Evolutionary conservation across 345 rosid genomes (phyloP).

Genomic region (Arabis hirsuta): DNA sequence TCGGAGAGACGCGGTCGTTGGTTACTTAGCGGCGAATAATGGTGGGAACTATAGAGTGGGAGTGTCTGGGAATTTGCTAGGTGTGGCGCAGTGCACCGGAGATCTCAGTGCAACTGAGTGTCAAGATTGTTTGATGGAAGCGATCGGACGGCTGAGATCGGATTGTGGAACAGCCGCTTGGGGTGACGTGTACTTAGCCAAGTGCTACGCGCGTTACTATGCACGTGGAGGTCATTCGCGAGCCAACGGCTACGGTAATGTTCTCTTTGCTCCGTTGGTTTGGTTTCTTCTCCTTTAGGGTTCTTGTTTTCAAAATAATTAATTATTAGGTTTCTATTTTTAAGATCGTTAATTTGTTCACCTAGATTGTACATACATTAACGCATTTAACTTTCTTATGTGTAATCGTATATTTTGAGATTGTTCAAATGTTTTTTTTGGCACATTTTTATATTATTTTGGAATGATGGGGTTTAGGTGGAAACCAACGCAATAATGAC

Average conservation of each 20-base stretch:
- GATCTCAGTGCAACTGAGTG: slow-evolving; percentile 75
- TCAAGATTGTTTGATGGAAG: slow-evolving; percentile 86
- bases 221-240: slow-evolving; percentile 59
- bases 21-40: slow-evolving; percentile 47
- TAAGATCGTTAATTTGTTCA: not conserved
- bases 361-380: not conserved
- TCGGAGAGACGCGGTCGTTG: slow-evolving; percentile 62
- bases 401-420: not conserved
- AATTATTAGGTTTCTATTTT: not conserved
- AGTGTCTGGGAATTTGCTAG: slow-evolving; percentile 56
- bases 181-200: slow-evolving; percentile 87
- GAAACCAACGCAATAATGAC: slow-evolving; percentile 47
- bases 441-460: no score
- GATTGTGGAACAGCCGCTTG: slow-evolving; percentile 61
- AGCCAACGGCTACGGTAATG: slow-evolving; percentile 39
- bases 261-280: not conserved
- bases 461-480: slow-evolving; percentile 31
- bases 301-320: not conserved
- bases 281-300: not conserved
- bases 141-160: slow-evolving; percentile 64
- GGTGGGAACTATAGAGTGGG: slow-evolving; percentile 62
- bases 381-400: not conserved
- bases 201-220: slow-evolving; percentile 79
- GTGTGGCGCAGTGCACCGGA: slow-evolving; percentile 78
- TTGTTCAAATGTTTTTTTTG: not conserved